Base-by-base conservation (phyloP, 2,329 filamentous ascomycete genomes). In the Diplodia intermedia region DNA sequence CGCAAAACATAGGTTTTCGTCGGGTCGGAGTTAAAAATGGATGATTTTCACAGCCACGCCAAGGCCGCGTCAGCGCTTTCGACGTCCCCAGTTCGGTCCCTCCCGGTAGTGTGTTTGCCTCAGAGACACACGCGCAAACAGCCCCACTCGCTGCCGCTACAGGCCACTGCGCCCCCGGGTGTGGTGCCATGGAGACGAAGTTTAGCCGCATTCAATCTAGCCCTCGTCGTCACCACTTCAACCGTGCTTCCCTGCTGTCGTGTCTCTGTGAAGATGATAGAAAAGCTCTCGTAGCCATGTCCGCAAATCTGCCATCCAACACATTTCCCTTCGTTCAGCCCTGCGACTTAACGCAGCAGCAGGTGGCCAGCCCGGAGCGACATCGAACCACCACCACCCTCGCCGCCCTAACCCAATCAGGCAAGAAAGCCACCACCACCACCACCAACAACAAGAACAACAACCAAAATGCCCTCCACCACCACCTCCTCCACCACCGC, bases 41-140 rank as follows among this genome's bases (percentile, higher is more conserved):
- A 38, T 12, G 29, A 15, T 49, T 52, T 52, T 31, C 60, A 52
- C 60, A 38, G 60, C 47, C 60, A 63, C 60, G 60, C 60, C 60
- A 63, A 63, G 60, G 60, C 43, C 60, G 60, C 60, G 60, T 63
- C 60, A 63, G 29, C 60, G 40, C 57, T 62, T 26, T 38, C 60
- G 60, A 63, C 60, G n/a, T 11, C 43, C n/a, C 60, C 36, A 43
- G 43, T 63, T 47, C 23, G 20, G 40, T 47, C 43, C 60, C 23
- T 15, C 23, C 56, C 43, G 47, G 26, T 9, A 14, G 18, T 20
- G 18, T 52, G 60, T 38, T 52, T 52, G 60, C 26, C 20, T n/a
- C 31, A 20, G 26, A 47, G 43, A 63, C 23, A 52, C 38, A 23
- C 8, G 31, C 60, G 60, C 43, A 52, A 38, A 40, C 31, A 18